A percentile compares a stretch with the other conserved stretches of the same genome.
Evolutionary conservation across 306 rosid genomes (phyloP).

Genomic region (Sicyos edulis): DNA sequence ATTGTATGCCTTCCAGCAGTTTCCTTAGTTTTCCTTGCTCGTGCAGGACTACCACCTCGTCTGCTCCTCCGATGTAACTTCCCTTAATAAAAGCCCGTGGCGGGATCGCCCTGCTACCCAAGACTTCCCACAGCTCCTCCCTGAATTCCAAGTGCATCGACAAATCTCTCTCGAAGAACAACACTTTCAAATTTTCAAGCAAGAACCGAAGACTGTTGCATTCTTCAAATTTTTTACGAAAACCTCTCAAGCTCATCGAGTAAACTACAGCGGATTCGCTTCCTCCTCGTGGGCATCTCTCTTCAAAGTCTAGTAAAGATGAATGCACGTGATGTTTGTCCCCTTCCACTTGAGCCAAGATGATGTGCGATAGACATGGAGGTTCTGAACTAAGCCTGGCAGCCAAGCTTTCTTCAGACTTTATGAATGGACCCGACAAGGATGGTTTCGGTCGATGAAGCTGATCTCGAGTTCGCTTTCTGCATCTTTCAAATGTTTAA

Average conservation of each 20-base stretch:
- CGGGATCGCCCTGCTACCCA: conserved; percentile 67
- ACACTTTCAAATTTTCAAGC: conserved; percentile 55
- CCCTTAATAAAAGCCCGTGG: conserved; percentile 87
- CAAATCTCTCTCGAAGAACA: conserved; percentile 70
- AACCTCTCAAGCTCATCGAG: conserved; percentile 78
- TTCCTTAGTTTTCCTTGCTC: conserved; percentile 73
- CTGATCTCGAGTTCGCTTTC: conserved; percentile 28
- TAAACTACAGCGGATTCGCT: conserved; percentile 51
- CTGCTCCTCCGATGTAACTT: conserved; percentile 82
- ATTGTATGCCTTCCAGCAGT: conserved; percentile 67
- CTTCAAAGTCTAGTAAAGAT: conserved; percentile 54
- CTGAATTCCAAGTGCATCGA: conserved; percentile 73
- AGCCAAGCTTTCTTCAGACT: conserved; percentile 25
- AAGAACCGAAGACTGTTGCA: conserved; percentile 62
- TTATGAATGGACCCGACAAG: conserved; percentile 21
- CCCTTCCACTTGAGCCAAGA: conserved; percentile 9
- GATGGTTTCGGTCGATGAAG: conserved; percentile 24
- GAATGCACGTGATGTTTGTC: conserved; percentile 32
- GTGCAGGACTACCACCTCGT: conserved; percentile 67
- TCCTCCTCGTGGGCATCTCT: conserved; percentile 73
- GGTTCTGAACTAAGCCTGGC: conserved; percentile 7
- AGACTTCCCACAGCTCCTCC: conserved; percentile 64
- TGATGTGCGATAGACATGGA: conserved; percentile 14
- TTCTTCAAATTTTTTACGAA: conserved; percentile 75
- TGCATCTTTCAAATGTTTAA: conserved; percentile 40